These are phyloP conservation scores for Gnomoniopsis sp. DNA, from an alignment of 2,329 filamentous ascomycete species.

Conservation along the genomic window DNA sequence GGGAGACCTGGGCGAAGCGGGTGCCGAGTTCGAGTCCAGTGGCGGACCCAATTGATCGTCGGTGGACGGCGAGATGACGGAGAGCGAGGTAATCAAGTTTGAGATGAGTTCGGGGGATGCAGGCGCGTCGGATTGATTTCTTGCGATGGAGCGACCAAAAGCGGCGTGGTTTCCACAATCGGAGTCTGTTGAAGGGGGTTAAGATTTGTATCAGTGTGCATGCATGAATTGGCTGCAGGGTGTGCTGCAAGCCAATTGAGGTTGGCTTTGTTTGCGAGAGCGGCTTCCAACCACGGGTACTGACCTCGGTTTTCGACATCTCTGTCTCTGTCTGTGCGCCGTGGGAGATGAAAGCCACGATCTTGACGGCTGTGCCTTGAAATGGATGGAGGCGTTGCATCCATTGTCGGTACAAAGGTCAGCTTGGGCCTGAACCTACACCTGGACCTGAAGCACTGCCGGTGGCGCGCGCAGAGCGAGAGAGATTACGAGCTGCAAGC, in stretches of 20 bases:
- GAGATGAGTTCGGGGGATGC: slow-evolving; percentile 69
- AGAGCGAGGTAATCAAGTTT: slow-evolving; percentile 65
- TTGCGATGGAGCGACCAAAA: slow-evolving; percentile 3
- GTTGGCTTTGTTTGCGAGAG: no score
- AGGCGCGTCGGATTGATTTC: slow-evolving; percentile 30
- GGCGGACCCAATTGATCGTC: slow-evolving; percentile 66
- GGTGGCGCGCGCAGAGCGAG: background rate
- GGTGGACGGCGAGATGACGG: slow-evolving; percentile 65
- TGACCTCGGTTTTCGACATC: slow-evolving; percentile 6
- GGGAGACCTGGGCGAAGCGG: background rate
- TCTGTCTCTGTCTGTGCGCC: background rate
- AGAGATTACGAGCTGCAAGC: background rate
- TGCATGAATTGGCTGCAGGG: slow-evolving; percentile 1
- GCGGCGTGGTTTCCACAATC: slow-evolving; percentile 11
- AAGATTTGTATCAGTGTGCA: slow-evolving; percentile 16
- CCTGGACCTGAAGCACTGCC: no score
- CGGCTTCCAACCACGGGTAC: background rate
- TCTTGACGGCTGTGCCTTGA: slow-evolving; percentile 19
- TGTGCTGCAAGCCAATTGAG: background rate
- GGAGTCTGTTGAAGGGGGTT: slow-evolving; percentile 6
- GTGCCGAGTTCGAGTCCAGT: slow-evolving; percentile 37
- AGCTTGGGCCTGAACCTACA: background rate
- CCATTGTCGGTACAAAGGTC: slow-evolving; percentile 12
- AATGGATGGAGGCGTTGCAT: slow-evolving; percentile 21
- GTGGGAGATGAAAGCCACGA: slow-evolving; percentile 1